phyloP scores from a whole-genome alignment of 2,329 filamentous ascomycete species.

The Colletotrichum limetticola region DNA sequence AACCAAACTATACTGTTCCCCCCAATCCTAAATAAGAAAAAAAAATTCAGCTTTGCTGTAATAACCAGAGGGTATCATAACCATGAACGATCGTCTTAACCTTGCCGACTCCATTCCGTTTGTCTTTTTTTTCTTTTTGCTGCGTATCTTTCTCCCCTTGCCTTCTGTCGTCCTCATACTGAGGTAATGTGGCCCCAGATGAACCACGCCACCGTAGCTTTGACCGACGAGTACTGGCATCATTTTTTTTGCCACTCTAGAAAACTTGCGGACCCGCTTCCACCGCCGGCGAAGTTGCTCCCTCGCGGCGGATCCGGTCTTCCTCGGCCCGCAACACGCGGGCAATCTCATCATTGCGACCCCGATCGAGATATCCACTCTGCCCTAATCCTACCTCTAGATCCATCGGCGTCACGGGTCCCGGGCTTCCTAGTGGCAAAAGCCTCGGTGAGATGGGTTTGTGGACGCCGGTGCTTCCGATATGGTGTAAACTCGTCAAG shows the following conservation, averaged over 20 bases:
- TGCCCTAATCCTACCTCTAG: slow-evolving; percentile 50
- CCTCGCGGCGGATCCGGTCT: slow-evolving; percentile 45
- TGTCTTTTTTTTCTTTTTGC: not conserved
- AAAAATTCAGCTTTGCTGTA: slow-evolving; percentile 1
- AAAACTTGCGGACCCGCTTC: slow-evolving; percentile 45
- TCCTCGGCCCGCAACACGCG: slow-evolving; percentile 42
- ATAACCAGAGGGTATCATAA: slow-evolving; percentile 35
- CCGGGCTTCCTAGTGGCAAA: slow-evolving; percentile 65
- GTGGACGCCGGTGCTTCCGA: slow-evolving; percentile 49
- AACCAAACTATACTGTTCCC: not conserved
- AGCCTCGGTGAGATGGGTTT: slow-evolving; percentile 63
- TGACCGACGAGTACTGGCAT: not conserved
- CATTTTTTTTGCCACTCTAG: slow-evolving; percentile 26
- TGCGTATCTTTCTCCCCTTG: no score
- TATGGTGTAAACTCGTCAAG: slow-evolving; percentile 49
- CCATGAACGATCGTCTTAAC: slow-evolving; percentile 16
- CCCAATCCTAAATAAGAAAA: not conserved
- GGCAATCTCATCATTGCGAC: slow-evolving; percentile 39
- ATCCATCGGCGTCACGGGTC: slow-evolving; percentile 71
- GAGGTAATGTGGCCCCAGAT: not conserved
- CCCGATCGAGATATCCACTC: slow-evolving; percentile 51
- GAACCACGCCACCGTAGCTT: no score
- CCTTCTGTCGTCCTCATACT: not conserved
- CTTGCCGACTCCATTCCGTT: not conserved
- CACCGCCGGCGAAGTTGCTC: slow-evolving; percentile 44